These are phyloP conservation scores for Calonectria hawksworthii DNA, from an alignment of 2,329 filamentous ascomycete species.

Conservation along the genomic window DNA sequence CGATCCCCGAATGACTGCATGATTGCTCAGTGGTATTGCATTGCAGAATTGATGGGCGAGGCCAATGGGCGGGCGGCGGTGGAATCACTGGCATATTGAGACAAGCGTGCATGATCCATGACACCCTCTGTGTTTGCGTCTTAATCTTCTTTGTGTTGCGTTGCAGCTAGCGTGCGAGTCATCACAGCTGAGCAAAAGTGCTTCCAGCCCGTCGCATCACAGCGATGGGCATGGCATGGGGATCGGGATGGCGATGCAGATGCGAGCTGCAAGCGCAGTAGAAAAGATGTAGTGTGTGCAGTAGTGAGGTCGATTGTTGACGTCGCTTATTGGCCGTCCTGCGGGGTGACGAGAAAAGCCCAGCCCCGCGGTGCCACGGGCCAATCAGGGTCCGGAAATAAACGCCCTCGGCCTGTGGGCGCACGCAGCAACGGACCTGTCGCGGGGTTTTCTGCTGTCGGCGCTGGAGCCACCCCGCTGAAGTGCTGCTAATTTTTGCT, in stretches of 20 bases:
- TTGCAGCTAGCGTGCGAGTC: slow-evolving; percentile 21
- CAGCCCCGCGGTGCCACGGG: slow-evolving; percentile 38
- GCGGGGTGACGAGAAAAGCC: slow-evolving; percentile 40
- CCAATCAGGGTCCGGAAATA: slow-evolving; percentile 43
- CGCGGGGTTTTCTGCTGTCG: slow-evolving; percentile 8
- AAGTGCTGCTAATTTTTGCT: slow-evolving; percentile 40
- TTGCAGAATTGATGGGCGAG: slow-evolving; percentile 3
- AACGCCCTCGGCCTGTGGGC: slow-evolving; percentile 38
- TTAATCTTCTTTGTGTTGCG: neutral
- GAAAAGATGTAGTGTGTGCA: slow-evolving; percentile 17
- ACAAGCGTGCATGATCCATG: slow-evolving; percentile 28
- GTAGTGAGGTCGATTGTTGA: neutral
- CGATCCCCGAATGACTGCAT: slow-evolving; percentile 26
- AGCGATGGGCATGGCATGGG: slow-evolving; percentile 17
- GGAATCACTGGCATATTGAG: slow-evolving; percentile 25
- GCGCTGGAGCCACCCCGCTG: slow-evolving; percentile 18
- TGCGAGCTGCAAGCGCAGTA: slow-evolving; percentile 4
- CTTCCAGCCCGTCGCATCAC: slow-evolving; percentile 15
- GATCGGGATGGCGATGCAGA: slow-evolving; percentile 14
- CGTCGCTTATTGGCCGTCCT: slow-evolving; percentile 39
- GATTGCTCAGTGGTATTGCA: slow-evolving; percentile 16
- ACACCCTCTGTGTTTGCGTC: neutral
- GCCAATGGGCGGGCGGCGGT: slow-evolving; percentile 15
- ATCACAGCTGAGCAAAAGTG: slow-evolving; percentile 13
- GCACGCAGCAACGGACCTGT: slow-evolving; percentile 12